phyloP scores from a whole-genome alignment of 2,329 filamentous ascomycete genomes.

The Pseudocercospora crystallina region DNA sequence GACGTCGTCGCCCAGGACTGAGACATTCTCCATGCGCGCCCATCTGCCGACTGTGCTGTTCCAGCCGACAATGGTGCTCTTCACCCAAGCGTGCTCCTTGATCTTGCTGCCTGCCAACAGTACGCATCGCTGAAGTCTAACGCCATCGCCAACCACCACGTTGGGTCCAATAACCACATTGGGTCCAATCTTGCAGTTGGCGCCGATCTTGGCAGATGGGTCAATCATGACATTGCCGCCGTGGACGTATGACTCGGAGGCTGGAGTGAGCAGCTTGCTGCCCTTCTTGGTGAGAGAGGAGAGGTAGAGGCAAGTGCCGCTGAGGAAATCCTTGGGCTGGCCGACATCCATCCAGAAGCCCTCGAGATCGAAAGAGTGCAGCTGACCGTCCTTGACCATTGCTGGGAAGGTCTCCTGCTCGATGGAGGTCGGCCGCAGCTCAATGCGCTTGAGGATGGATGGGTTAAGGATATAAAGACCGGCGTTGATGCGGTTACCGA shows the following conservation, averaged over 20 bases:
- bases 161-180: conserved; percentile 95
- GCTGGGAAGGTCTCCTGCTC: conserved; percentile 98
- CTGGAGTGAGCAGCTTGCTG: conserved; percentile 76
- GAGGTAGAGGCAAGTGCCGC: conserved; percentile 93
- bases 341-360: conserved; percentile 99
- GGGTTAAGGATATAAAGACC: conserved; percentile 98
- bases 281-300: conserved; percentile 87
- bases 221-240: conserved; percentile 96
- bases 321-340: conserved; percentile 97
- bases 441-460: conserved; percentile 84
- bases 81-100: conserved; percentile 98
- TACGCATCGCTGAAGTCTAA: conserved; percentile 89
- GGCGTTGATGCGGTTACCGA: conserved; percentile 97
- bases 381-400: conserved; percentile 82
- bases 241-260: conserved; percentile 73
- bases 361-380: conserved; percentile 95
- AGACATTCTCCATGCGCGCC: conserved; percentile 96
- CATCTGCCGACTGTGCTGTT: conserved; percentile 94
- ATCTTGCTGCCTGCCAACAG: conserved; percentile 86
- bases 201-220: conserved; percentile 90
- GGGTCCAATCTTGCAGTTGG: conserved; percentile 96
- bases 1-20: conserved; percentile 96
- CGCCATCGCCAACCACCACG: conserved; percentile 89
- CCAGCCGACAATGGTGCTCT: conserved; percentile 98
- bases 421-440: conserved; percentile 93